Evolutionary conservation across 495 filamentous ascomycete genomes (phyloP).

Genomic region (Neurospora intermedia): DNA sequence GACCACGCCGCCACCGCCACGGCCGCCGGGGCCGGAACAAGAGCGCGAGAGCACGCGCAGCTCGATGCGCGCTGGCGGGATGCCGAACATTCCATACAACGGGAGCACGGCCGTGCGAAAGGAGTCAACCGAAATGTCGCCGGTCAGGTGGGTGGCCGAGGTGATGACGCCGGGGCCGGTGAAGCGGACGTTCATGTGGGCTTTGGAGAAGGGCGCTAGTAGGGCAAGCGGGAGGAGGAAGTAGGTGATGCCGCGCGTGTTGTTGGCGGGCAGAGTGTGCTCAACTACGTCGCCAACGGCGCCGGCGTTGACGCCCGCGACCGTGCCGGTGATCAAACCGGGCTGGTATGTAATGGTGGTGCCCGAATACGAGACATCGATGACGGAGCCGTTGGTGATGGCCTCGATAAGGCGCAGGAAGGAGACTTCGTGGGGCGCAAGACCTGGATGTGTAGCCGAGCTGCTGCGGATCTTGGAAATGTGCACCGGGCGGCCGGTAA

Average conservation of each 20-base stretch:
- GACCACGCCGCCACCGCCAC: conserved; percentile 80
- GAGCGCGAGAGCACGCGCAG: conserved; percentile 70
- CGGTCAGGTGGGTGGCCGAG: conserved; percentile 54
- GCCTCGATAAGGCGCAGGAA: conserved; percentile 90
- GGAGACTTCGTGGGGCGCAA: conserved; percentile 85
- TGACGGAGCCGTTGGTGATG: conserved; percentile 87
- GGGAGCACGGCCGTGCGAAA: conserved; percentile 90
- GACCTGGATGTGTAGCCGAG: conserved; percentile 74
- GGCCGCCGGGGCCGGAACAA: conserved; percentile 59
- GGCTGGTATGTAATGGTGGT: conserved; percentile 86
- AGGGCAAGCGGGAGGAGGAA: conserved; percentile 83
- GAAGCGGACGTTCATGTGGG: conserved; percentile 76
- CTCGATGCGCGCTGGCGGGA: conserved; percentile 71
- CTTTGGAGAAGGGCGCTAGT: conserved; percentile 87
- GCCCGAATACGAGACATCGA: conserved; percentile 92
- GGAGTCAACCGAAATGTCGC: conserved; percentile 83
- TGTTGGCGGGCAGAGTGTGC: conserved; percentile 65
- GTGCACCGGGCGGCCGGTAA: conserved; percentile 80
- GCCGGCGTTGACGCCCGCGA: conserved; percentile 51
- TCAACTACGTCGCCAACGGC: conserved; percentile 56
- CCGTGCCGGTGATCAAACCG: conserved; percentile 77
- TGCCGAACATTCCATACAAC: conserved; percentile 80
- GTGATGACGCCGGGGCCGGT: conserved; percentile 92
- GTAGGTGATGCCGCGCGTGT: conserved; percentile 77
- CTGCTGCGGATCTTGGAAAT: conserved; percentile 86